phyloP scores from a whole-genome alignment of 2,329 filamentous ascomycete genomes.

The Chaetomiaceae sp. region DNA sequence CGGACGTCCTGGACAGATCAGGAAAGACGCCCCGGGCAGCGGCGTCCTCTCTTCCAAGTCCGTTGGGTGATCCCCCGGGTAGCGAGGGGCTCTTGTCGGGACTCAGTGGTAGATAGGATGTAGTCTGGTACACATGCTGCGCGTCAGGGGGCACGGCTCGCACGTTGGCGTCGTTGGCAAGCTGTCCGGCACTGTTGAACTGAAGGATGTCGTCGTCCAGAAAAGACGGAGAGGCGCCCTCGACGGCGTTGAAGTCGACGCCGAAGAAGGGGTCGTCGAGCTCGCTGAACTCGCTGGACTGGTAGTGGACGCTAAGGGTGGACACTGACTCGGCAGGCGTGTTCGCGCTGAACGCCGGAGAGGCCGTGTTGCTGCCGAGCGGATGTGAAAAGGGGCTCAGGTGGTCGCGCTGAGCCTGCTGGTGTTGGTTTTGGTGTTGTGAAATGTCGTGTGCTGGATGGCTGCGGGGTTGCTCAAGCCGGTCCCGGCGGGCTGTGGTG shows the following conservation, averaged over 20 bases:
- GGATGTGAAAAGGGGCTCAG: conserved; percentile 40
- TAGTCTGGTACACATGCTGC: conserved; percentile 23
- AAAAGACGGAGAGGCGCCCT: conserved; percentile 40
- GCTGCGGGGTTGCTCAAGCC: conserved; percentile 21
- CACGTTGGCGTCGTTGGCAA: conserved; percentile 12
- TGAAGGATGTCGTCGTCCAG: conserved; percentile 32
- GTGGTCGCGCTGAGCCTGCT: conserved; percentile 34
- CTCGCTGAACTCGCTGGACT: conserved; percentile 44
- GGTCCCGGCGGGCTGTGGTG: conserved; percentile 18
- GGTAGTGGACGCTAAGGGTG: conserved; percentile 40
- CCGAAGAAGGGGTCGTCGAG: conserved; percentile 46
- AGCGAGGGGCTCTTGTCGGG: conserved; percentile 47
- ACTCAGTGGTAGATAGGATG: conserved; percentile 40
- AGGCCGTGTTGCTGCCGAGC: conserved; percentile 34
- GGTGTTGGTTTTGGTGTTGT: conserved; percentile 20
- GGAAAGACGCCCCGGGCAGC: conserved; percentile 20
- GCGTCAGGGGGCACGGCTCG: conserved; percentile 11
- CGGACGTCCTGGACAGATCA: conserved; percentile 28
- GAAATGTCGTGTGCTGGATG: conserved; percentile 13
- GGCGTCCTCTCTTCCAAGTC: conserved; percentile 28
- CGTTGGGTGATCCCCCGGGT: conserved; percentile 38
- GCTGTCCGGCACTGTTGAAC: conserved; percentile 16
- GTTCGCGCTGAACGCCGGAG: conserved; percentile 34
- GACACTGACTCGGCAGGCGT: conserved; percentile 47
- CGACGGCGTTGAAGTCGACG: conserved; percentile 40